Conservation (phyloP, 1,139 yeast genomes). For the Zhuliangozyma parablackwelliae region DNA sequence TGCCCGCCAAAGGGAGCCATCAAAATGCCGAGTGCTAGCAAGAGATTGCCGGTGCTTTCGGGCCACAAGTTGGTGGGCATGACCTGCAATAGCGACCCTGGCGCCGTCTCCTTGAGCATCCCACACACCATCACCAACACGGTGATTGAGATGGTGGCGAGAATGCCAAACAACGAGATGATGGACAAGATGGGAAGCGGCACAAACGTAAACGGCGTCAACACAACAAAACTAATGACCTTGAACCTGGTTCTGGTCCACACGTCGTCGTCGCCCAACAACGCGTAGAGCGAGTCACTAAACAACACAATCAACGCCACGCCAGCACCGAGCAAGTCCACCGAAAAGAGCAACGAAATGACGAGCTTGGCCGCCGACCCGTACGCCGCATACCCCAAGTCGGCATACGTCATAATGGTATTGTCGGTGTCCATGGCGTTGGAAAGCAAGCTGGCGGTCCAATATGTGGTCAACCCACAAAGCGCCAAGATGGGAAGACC, state of each 20-base stretch:
- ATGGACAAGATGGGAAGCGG: slow-evolving; percentile 43
- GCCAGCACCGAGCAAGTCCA: slow-evolving; percentile 54
- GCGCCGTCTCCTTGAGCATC: slow-evolving; percentile 31
- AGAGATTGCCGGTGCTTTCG: slow-evolving; percentile 31
- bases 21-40: slow-evolving; percentile 51
- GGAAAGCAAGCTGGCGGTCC: slow-evolving; percentile 43
- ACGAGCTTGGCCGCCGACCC: slow-evolving; percentile 41
- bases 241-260: slow-evolving; percentile 40
- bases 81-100: slow-evolving; percentile 37
- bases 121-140: slow-evolving; percentile 38
- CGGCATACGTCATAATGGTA: slow-evolving; percentile 83
- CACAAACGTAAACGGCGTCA: slow-evolving; percentile 45
- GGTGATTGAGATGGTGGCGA: slow-evolving; percentile 43
- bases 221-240: slow-evolving; percentile 33
- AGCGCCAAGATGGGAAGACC: slow-evolving; percentile 37
- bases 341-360: slow-evolving; percentile 37
- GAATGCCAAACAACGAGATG: slow-evolving; percentile 42
- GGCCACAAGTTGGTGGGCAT: slow-evolving; percentile 52
- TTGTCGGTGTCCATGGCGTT: slow-evolving; percentile 62
- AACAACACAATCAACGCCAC: slow-evolving; percentile 52
- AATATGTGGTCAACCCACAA: slow-evolving; percentile 40
- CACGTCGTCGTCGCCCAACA: slow-evolving; percentile 33
- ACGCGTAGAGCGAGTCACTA: slow-evolving; percentile 48
- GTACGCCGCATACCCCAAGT: slow-evolving; percentile 74
- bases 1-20: slow-evolving; percentile 66